Base-by-base conservation (phyloP, 257 asterid genomes). In the Solanum chmielewskii region DNA sequence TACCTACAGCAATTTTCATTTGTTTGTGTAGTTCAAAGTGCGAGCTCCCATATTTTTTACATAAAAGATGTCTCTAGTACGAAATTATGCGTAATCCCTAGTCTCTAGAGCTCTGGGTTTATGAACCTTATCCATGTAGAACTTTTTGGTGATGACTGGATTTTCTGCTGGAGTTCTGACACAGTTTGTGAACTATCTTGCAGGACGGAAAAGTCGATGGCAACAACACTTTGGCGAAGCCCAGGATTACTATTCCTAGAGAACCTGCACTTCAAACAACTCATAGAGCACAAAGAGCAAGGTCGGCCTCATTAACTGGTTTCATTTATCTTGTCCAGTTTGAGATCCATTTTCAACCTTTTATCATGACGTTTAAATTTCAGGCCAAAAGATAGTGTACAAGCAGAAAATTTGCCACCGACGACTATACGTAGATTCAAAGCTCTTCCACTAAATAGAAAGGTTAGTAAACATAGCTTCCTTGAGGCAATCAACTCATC, bases 361-460 rank as follows among this genome's bases (percentile, higher is more conserved):
- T 21, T 47, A 56, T 25, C 73, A 77, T 47, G 71, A 20, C 84
- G 83, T 68, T 89, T 87, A 89, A 42, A 23, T 89, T 87, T 88
- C 96, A 96, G 98, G 91, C 89, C 92, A 88, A 95, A 90, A 90
- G 87, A 88, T 87, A 89, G 56, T 89, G 91, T 90, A 86, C 95
- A 93, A 86, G 47, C 89, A 82, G 95, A 91, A 86, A 91, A 89
- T 39, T 89, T 49, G 71, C 84, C 90, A 47, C 84, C 91, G 35
- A 88, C 96, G 87, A 85, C 92, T 85, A 83, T 92, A 87, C 93
- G 92, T 69, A 91, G 91, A 93, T 96, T 96, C 91, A 96, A 91
- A 91, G 98, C 98, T 88, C 98, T 92, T 89, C 99, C 99, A 39
- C 88, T 96, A 68, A 96, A 96, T 87, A 94, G 92, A 95, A 96